Base-by-base conservation (phyloP, 78 protist genomes). In the Dictyostelium brefeldianum region DNA sequence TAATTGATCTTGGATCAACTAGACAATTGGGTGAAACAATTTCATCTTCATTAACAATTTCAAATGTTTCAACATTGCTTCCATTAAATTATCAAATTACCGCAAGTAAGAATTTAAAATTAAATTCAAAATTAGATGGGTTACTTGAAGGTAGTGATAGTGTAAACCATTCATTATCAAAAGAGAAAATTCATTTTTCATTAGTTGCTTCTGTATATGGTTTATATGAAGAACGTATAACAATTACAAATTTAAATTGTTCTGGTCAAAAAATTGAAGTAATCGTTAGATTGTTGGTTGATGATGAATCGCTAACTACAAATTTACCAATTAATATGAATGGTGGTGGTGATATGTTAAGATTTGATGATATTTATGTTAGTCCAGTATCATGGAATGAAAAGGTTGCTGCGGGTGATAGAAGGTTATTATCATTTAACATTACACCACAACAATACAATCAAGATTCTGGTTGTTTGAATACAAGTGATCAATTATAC, bases 1-100 rank as follows among this genome's bases (percentile, higher is more conserved):
- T 91, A 9, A 83, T 91, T 20, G 95, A 91, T 59, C 46, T 91
- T 2, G 95, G 95, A 0, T 81, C 95, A 18, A 83, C 91, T 27
- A 48, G 90, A 48, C 69, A 56, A 14, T n/a, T 74, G 22, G 95
- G 90, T 17, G 95, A 91, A 9, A 41, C 54, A 0, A 79, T 91
- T 41, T 53, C 81, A 22, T 78, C 90, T 1, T 50, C 56, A 3
- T 81, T 91, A 18, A 50, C 80, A 25, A 64, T 91, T 5, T 31
- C 48, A 25, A 91, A 91, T 47, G 84, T 56, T 6, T 81, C 95
- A 22, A 91, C 95, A 3, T 46, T 83, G 27, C 47, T 91, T 2
- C 95, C 95, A 53, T 27, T 91, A 7, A 64, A 71, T 3, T 91
- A 80, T 43, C 46, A 51, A 4, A 48, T 91, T 8, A 69, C 84